These are phyloP conservation scores for Penicillium bialowiezense DNA, from an alignment of 495 filamentous ascomycete species.

Conservation along the genomic window DNA sequence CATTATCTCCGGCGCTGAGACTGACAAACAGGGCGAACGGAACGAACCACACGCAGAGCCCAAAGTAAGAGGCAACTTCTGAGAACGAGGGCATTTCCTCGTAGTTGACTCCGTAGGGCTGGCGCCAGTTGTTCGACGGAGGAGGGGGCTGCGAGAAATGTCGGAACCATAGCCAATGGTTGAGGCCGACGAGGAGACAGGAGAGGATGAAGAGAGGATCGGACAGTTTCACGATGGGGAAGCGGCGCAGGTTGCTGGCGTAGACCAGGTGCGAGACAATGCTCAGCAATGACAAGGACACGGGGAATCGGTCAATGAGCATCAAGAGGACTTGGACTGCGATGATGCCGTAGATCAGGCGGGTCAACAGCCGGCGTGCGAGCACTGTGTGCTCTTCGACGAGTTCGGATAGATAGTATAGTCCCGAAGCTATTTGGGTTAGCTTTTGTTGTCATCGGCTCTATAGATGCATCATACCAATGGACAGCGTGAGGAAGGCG, in stretches of 20 bases:
- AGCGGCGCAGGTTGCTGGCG: conserved; percentile 80
- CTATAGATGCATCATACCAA: conserved; percentile 57
- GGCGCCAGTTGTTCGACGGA: conserved; percentile 38
- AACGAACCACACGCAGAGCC: conserved; percentile 93
- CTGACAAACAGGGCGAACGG: conserved; percentile 95
- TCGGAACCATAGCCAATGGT: conserved; percentile 95
- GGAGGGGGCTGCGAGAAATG: conserved; percentile 70
- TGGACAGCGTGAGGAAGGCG: conserved; percentile 86
- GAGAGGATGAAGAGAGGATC: conserved; percentile 86
- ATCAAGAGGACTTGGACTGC: conserved; percentile 69
- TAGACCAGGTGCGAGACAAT: conserved; percentile 84
- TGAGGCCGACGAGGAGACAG: conserved; percentile 81
- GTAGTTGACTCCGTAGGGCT: conserved; percentile 55
- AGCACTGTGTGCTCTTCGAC: conserved; percentile 97
- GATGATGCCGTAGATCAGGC: conserved; percentile 83
- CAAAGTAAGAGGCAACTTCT: conserved; percentile 94
- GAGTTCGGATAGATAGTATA: conserved; percentile 97
- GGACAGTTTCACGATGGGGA: conserved; percentile 82
- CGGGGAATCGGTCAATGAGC: conserved; percentile 80
- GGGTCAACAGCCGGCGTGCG: conserved; percentile 77
- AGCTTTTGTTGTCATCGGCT: conserved; percentile 9
- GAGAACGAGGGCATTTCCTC: conserved; percentile 78
- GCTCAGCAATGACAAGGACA: conserved; percentile 67
- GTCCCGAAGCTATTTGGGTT: conserved; percentile 69
- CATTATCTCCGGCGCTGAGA: conserved; percentile 88